Base-by-base conservation (phyloP, 306 rosid species). In the Coriaria nepalensis region DNA sequence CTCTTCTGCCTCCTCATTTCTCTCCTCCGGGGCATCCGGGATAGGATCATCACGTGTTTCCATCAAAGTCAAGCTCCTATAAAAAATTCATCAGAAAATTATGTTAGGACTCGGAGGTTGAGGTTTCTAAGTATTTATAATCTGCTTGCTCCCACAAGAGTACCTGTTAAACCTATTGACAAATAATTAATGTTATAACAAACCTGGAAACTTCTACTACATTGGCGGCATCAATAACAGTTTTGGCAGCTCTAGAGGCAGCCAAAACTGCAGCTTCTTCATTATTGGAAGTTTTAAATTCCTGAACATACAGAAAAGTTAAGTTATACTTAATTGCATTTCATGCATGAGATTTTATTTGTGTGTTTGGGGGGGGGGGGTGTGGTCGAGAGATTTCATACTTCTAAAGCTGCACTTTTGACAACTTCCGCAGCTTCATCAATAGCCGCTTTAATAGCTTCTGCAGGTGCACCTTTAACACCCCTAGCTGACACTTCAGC, bases 401-500 rank as follows among this genome's bases (percentile, higher is more conserved):
- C 98, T 85, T 92, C 96, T 15, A 72, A 73, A 77, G 98, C 94
- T 29, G 93, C 93, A 80, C 80, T 73, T 77, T 79, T 92, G 64
- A 92, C 98, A 53, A 75, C 81, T 67, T 92, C 98, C 5, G 88
- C 98, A 57, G 96, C 98, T 61, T 93, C 86, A 73, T 82, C 98
- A 47, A 94, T 96, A 37, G 94, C 98, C 49, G 93, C 94, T 68
- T 76, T 85, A 15, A 86, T 73, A 40, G 98, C 98, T 63, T 92
- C 98, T 52, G 53, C 93, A 61, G 96, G 94, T 45, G 98, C 96
- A 79, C n/a, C n/a, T n/a, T 70, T 65, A 52, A 84, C 98, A 58
- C 96, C 73, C 53, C 93, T 74, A 5, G 98, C 98, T 73, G 85
- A 96, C 54, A 83, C 93, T 73, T 92, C 93, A 0, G 98, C 96